These are phyloP conservation scores for Alternaria hordeiaustralica DNA, from an alignment of 2,329 filamentous ascomycete genomes.

Conservation along the genomic window DNA sequence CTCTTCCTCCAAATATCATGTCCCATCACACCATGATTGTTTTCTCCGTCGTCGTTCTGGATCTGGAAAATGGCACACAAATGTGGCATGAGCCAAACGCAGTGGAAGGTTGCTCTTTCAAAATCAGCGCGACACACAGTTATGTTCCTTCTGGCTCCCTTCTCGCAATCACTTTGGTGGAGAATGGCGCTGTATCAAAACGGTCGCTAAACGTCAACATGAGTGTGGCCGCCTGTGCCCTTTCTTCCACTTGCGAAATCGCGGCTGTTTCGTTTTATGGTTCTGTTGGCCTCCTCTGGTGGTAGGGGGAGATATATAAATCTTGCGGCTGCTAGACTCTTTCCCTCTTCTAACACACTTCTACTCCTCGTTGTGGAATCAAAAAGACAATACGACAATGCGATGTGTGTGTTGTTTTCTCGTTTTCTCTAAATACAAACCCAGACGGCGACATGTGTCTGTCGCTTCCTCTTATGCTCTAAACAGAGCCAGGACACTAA, in stretches of 20 bases:
- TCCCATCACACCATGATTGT: background rate
- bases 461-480: background rate
- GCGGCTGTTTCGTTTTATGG: background rate
- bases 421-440: too few relatives aligned
- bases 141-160: background rate
- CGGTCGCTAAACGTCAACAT: too few relatives aligned
- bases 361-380: background rate
- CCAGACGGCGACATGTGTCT: background rate
- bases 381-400: too few relatives aligned
- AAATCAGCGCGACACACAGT: rapidly evolving
- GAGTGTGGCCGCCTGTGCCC: background rate
- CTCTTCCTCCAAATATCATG: background rate
- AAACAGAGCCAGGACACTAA: too few relatives aligned
- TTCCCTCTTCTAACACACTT: background rate
- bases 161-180: background rate
- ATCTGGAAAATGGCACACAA: background rate
- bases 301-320: background rate
- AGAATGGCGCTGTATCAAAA: background rate
- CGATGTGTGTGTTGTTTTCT: too few relatives aligned
- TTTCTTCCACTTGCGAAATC: background rate
- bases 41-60: background rate
- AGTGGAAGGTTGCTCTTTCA: background rate
- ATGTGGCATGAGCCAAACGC: rapidly evolving
- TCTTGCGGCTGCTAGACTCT: background rate
- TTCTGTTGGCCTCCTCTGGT: background rate